These are phyloP conservation scores for Penicillium nordicum DNA, from an alignment of 2,329 filamentous ascomycete species.

Conservation along the genomic window DNA sequence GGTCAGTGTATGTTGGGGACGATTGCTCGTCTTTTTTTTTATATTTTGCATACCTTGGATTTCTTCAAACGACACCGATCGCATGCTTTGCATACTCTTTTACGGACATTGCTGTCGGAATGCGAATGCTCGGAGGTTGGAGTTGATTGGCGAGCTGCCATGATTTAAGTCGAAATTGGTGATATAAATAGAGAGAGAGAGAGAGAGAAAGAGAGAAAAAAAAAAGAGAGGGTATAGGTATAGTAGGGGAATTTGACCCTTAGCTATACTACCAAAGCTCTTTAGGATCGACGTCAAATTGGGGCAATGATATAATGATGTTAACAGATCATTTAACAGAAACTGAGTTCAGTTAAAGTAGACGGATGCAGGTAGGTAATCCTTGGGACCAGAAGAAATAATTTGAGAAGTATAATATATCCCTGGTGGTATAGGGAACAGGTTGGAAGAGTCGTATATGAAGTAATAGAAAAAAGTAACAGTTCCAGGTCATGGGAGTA, in stretches of 20 bases:
- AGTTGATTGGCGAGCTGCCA: constrained; percentile 41
- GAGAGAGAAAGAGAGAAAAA: not conserved
- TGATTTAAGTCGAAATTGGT: constrained; percentile 18
- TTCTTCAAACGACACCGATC: constrained; percentile 65
- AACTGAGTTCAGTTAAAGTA: constrained; percentile 13
- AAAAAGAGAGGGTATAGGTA: too few species aligned
- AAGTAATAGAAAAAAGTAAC: not conserved
- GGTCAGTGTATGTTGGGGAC: constrained; percentile 25
- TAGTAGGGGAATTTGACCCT: constrained; percentile 2
- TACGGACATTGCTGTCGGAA: constrained; percentile 51
- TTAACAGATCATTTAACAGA: not conserved
- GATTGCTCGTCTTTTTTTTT: constrained; percentile 7
- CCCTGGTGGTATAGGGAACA: not conserved
- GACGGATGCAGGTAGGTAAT: constrained; percentile 1
- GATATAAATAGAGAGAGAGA: constrained; percentile 1
- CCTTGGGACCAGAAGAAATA: not conserved
- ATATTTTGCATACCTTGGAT: constrained; percentile 53
- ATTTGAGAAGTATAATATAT: not conserved
- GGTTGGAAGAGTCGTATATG: not conserved
- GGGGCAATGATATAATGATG: constrained; percentile 28
- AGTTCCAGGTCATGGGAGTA: not conserved
- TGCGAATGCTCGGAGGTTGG: constrained; percentile 40
- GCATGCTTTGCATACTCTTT: constrained; percentile 65
- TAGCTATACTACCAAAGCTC: constrained; percentile 23
- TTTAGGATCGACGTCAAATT: constrained; percentile 27